Base-by-base conservation (phyloP, 2,329 filamentous ascomycete genomes). In the Penicillium hordei region DNA sequence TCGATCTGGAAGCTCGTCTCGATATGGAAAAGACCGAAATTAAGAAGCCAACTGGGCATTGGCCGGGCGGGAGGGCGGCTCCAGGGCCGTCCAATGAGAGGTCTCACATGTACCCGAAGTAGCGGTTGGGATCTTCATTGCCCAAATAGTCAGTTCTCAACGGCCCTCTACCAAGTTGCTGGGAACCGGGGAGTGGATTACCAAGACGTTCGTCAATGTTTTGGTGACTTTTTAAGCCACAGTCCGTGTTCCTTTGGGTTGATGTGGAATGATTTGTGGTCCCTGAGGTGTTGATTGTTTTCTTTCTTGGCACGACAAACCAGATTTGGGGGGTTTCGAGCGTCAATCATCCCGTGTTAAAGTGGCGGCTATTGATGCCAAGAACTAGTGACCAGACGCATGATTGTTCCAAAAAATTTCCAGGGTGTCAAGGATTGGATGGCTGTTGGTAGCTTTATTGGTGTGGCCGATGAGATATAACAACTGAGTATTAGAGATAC, bases 91-190 rank as follows among this genome's bases (percentile, higher is more conserved):
- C 59, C 59, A 63, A 62, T 62, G 17, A 46, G 1, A 34, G 1
- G 4, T 21, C 1, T 6, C 19, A 21, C 6, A 33, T 19, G 3
- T 13, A 43, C 33, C 39, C 44, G 29, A 58, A 40, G 31, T 23
- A 31, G 19, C 13, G 50, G 48, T 40, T 52, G 50, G 39, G 13
- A 23, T 13, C 19, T 23, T 43, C 39, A 38, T 5, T 36, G 44
- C 9, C 25, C 4, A 40, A 39, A 50, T 45, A 54, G 52, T 46
- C 6, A 46, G 1, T 29, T 13, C 21, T 25, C 21, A 19, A 19
- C 38, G 53, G 55, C 57, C 58, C 10, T n/a, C 48, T 60, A 64
- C 58, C 64, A 57, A 55, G 60, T 64, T 59, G 49, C 57, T 60
- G 63, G 61, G 15, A 57, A 58, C 51, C 52, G 48, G 61, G 40